Evolutionary conservation across 176 grass and related monocot genomes (phyloP), one percentile per base, ranked within the genome.

Genomic region (Puya raimondii): DNA sequence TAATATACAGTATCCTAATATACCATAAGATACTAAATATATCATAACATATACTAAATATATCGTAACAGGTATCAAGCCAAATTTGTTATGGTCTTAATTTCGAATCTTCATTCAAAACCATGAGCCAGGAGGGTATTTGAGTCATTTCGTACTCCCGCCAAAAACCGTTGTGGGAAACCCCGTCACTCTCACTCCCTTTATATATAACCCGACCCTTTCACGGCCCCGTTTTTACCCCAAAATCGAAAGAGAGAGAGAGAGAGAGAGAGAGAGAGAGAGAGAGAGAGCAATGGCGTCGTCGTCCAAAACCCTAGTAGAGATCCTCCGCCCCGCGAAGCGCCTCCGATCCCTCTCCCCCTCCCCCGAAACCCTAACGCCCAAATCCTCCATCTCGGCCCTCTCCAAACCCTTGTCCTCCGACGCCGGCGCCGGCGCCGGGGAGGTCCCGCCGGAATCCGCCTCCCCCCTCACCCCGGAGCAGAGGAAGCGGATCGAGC

Each of bases 251-350:
- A 42, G 4, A 42, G 33, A 33, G 29, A 33, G 29, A 33, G 29
- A 42, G 33, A 42, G 33, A 42, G 33, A 33, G 29, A 33, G 29
- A 33, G 29, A 33, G 29, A 33, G 29, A 16, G n/a, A n/a, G 0
- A 63, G 63, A 77, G 81, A 83, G 11, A 64, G 65, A 71, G 65
- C 66, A 65, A 85, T 85, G 83, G 68, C 86, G 20, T 57, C 89
- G 13, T 67, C 92, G 33, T 48, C 82, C 71, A 85, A 92, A 83
- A 84, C 86, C 78, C 81, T 92, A 71, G 73, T 76, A 65, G 86
- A 97, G 59, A 23, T 86, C 63, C 3, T 81, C 66, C 94, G 82
- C 53, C 84, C 87, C 48, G 63, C 94, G 42, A 97, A 93, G 75
- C 94, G 94, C 57, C 84, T 93, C 53, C 82, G 87, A 1, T 66